Conservation (phyloP, 2,329 filamentous ascomycete genomes). For the Trichoderma brevicompactum region DNA sequence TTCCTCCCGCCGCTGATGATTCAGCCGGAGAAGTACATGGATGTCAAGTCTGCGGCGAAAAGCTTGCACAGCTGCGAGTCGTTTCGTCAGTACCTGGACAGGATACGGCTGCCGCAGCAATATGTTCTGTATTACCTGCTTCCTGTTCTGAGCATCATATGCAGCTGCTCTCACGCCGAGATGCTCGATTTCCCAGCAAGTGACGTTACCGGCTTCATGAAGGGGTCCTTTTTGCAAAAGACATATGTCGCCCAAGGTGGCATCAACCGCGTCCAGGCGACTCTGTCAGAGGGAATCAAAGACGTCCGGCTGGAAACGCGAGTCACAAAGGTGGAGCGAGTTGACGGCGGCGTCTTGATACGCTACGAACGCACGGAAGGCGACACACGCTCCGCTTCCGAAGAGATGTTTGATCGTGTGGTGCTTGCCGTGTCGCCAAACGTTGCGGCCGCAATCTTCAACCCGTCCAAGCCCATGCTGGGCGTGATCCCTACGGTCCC, state of each 20-base stretch:
- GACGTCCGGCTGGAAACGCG: constrained; percentile 47
- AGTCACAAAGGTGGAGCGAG: constrained; percentile 43
- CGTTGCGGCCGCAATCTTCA: constrained; percentile 54
- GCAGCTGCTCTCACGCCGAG: constrained; percentile 57
- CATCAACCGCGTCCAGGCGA: constrained; percentile 54
- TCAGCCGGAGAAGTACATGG: background rate
- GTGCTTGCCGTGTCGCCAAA: constrained; percentile 61
- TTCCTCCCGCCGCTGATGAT: constrained; percentile 44
- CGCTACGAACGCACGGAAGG: background rate
- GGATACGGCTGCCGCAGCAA: constrained; percentile 54
- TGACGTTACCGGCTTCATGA: constrained; percentile 57
- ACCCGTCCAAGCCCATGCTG: constrained; percentile 46
- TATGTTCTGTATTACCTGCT: constrained; percentile 57
- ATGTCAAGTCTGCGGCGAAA: background rate
- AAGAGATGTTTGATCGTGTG: constrained; percentile 54
- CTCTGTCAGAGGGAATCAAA: constrained; percentile 46
- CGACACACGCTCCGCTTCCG: constrained; percentile 21
- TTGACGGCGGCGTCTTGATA: background rate
- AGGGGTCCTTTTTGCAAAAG: constrained; percentile 45
- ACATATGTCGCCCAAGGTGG: constrained; percentile 58
- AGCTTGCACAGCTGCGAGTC: constrained; percentile 44
- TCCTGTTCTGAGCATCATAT: constrained; percentile 58
- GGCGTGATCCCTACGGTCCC: constrained; percentile 51
- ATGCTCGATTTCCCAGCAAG: constrained; percentile 57
- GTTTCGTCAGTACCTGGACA: constrained; percentile 52